Percentiles rank a stretch among this genome's conserved stretches.
Conservation (phyloP, 2,329 filamentous ascomycete genomes). For the Xenosphaeropsis pyriputrescens region DNA sequence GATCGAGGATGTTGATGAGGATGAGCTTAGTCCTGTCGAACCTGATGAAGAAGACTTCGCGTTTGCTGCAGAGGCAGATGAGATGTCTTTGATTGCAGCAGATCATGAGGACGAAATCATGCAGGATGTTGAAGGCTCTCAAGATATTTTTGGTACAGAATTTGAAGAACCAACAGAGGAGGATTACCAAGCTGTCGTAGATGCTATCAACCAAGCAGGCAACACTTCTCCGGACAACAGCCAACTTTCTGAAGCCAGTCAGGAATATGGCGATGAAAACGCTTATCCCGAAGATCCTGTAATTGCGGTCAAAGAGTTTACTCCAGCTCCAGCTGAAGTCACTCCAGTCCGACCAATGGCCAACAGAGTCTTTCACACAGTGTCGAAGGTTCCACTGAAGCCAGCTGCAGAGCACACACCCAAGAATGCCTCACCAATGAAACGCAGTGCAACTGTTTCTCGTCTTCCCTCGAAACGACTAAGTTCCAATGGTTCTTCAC, state of each 20-base stretch:
- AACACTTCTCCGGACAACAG: not conserved
- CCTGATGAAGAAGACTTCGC: slow-evolving; percentile 40
- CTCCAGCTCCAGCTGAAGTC: slow-evolving; percentile 2
- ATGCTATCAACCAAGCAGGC: not conserved
- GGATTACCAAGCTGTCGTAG: too few species aligned
- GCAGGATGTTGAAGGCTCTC: not conserved
- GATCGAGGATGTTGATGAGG: slow-evolving; percentile 13
- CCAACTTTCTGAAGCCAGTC: slow-evolving; percentile 41
- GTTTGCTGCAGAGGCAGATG: slow-evolving; percentile 41
- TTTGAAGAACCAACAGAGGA: slow-evolving; percentile 1
- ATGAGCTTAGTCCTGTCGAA: slow-evolving; percentile 28
- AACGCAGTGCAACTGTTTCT: slow-evolving; percentile 26
- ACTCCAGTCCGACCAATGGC: slow-evolving; percentile 14
- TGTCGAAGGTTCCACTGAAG: slow-evolving; percentile 65
- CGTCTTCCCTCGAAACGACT: slow-evolving; percentile 26
- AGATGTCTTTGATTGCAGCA: slow-evolving; percentile 39
- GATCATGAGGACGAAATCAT: slow-evolving; percentile 6
- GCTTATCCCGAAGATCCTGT: slow-evolving; percentile 37
- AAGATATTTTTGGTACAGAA: not conserved
- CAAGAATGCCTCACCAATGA: slow-evolving; percentile 18
- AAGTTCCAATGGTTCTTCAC: slow-evolving; percentile 33
- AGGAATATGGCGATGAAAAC: slow-evolving; percentile 56
- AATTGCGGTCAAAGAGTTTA: slow-evolving; percentile 16
- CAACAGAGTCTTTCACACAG: slow-evolving; percentile 46
- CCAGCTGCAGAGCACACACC: slow-evolving; percentile 38